Evolutionary conservation across 1,284 basidiomycete species (phyloP).

Genomic region (Cutaneotrichosporon sp.): DNA sequence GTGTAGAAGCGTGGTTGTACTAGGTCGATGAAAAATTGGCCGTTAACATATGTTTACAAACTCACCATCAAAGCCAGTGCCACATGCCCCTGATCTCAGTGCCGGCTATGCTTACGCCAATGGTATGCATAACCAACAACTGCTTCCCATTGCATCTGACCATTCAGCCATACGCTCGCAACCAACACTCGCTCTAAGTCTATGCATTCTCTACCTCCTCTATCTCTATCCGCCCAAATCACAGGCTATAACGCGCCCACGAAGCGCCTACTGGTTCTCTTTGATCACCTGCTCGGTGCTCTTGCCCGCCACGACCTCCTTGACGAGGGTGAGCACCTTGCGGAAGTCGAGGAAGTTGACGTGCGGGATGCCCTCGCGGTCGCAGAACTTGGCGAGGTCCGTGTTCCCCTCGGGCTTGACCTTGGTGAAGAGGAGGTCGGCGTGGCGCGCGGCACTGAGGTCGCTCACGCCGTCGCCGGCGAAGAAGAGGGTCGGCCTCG

Average conservation of each 20-base stretch:
- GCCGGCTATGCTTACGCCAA: too few species aligned
- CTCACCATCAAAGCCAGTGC: too few species aligned
- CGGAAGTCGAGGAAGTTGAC: slow-evolving; percentile 55
- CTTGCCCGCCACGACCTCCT: slow-evolving; percentile 63
- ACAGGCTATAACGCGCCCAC: too few species aligned
- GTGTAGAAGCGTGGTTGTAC: too few species aligned
- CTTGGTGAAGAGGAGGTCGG: slow-evolving; percentile 90
- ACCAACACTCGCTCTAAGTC: not conserved
- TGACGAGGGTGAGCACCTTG: slow-evolving; percentile 56
- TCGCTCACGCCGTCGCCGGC: slow-evolving; percentile 92
- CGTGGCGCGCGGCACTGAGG: slow-evolving; percentile 83
- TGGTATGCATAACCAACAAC: too few species aligned
- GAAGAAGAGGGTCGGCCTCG: slow-evolving; percentile 83
- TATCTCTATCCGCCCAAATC: not conserved
- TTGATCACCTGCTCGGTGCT: slow-evolving; percentile 36
- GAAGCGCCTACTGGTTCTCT: slow-evolving; percentile 24
- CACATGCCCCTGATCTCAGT: too few species aligned
- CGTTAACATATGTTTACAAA: too few species aligned
- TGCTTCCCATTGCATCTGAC: too few species aligned
- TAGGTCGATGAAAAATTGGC: too few species aligned
- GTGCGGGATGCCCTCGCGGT: slow-evolving; percentile 50
- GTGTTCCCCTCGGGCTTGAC: slow-evolving; percentile 74
- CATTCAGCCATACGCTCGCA: too few species aligned
- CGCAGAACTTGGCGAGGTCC: slow-evolving; percentile 79
- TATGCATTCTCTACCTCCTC: not conserved